These are phyloP conservation scores for Dryas integrifolia DNA, from an alignment of 331 rosid species.

Conservation along the genomic window DNA sequence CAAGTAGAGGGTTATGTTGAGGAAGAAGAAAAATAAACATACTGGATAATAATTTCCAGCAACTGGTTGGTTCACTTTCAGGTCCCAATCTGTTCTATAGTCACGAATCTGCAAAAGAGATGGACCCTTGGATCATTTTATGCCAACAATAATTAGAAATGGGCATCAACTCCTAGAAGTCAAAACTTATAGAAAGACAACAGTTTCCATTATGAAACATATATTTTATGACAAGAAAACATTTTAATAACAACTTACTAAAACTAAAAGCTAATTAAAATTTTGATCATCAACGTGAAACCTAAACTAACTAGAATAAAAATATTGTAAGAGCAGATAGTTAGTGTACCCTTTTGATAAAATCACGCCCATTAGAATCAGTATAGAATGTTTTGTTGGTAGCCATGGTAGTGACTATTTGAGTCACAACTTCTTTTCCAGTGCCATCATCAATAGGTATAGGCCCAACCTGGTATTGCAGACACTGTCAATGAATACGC, in stretches of 20 bases:
- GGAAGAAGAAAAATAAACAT: constrained; percentile 17
- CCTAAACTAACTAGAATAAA: not conserved
- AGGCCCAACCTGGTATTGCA: constrained; percentile 42
- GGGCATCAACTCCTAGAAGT: constrained; percentile 8
- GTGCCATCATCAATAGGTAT: constrained; percentile 47
- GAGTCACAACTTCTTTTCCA: constrained; percentile 47
- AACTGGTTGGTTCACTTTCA: constrained; percentile 56
- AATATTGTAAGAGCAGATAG: constrained; percentile 8
- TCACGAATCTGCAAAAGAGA: constrained; percentile 47
- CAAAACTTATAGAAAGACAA: constrained; percentile 2
- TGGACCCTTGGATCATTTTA: constrained; percentile 23
- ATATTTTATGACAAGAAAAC: not conserved
- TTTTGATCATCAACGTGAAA: constrained; percentile 5
- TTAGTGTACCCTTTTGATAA: constrained; percentile 44
- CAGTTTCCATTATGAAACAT: constrained; percentile 13
- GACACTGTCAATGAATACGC: constrained; percentile 7
- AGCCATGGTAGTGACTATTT: constrained; percentile 34
- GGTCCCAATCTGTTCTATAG: constrained; percentile 55
- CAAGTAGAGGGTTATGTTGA: not conserved
- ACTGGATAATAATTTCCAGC: constrained; percentile 67
- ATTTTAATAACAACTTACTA: not conserved
- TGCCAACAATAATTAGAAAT: constrained; percentile 7
- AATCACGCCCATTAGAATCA: constrained; percentile 54
- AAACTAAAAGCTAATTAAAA: not conserved
- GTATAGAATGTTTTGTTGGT: constrained; percentile 48